Evolutionary conservation across 2,329 filamentous ascomycete species (phyloP).

Genomic region (Boeremia exigua): DNA sequence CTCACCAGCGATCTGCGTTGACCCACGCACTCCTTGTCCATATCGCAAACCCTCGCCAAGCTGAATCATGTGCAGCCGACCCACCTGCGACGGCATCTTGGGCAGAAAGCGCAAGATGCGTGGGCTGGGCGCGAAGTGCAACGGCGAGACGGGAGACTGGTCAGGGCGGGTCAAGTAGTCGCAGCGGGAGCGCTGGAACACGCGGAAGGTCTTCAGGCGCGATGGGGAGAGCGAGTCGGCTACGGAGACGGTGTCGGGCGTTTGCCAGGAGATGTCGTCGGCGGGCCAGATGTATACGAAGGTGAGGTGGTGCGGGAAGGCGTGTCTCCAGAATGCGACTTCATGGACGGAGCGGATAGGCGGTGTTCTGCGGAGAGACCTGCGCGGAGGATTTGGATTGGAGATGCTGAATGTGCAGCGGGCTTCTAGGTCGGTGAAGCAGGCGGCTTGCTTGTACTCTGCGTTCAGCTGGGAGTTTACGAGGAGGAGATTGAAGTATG

Average conservation of each 20-base stretch:
- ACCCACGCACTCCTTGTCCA: not conserved
- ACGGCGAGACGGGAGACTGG: not conserved
- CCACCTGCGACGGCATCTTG: not conserved
- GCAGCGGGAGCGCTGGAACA: not conserved
- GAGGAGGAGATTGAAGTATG: not conserved
- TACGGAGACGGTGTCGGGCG: no score
- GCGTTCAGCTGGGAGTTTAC: not conserved
- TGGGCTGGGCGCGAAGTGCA: not conserved
- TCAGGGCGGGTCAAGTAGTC: not conserved
- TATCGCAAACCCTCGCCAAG: not conserved
- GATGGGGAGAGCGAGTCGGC: no score
- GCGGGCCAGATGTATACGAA: no score
- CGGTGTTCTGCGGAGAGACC: no score
- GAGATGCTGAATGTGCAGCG: not conserved
- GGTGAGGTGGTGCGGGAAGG: no score
- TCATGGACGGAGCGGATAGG: no score
- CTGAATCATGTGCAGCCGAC: not conserved
- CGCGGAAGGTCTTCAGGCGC: no score
- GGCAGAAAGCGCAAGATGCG: not conserved
- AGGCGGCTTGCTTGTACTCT: not conserved
- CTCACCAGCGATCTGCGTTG: not conserved
- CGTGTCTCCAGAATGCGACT: no score
- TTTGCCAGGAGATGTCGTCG: no score
- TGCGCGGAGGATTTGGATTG: no score
- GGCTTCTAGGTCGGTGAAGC: not conserved